Evolutionary conservation across 2,329 filamentous ascomycete genomes (phyloP).

Genomic region (Fusarium nurragi): DNA sequence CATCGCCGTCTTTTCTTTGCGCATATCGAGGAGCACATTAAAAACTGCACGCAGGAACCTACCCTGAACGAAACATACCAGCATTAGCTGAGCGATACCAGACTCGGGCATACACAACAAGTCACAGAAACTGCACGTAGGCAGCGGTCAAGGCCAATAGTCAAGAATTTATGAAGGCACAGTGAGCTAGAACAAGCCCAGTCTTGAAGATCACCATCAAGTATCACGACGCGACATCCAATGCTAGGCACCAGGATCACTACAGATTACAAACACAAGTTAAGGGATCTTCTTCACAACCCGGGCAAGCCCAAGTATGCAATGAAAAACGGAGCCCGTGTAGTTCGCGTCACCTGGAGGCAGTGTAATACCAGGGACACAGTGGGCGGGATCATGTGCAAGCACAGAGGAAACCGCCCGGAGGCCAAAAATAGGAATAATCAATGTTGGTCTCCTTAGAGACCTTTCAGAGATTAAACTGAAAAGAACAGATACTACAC

Average conservation of each 20-base stretch:
- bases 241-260: no score
- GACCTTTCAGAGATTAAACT: conserved; percentile 95
- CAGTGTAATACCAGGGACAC: conserved; percentile 56
- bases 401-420: conserved; percentile 50
- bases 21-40: background rate
- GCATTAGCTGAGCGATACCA: no score
- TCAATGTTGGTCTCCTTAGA: conserved; percentile 77
- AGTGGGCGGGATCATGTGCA: conserved; percentile 50
- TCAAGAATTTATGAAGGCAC: no score
- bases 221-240: no score
- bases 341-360: conserved; percentile 52
- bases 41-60: background rate
- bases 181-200: no score
- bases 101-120: no score
- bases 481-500: conserved; percentile 97
- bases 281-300: conserved; percentile 47
- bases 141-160: no score
- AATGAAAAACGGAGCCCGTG: conserved; percentile 49
- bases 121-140: background rate
- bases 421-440: conserved; percentile 74
- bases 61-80: conserved; percentile 64
- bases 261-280: no score
- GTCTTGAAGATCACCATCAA: no score
- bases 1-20: background rate
- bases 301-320: conserved; percentile 46